These are phyloP conservation scores for Calonectria pauciramosa DNA, from an alignment of 2,329 filamentous ascomycete species.

Conservation along the genomic window DNA sequence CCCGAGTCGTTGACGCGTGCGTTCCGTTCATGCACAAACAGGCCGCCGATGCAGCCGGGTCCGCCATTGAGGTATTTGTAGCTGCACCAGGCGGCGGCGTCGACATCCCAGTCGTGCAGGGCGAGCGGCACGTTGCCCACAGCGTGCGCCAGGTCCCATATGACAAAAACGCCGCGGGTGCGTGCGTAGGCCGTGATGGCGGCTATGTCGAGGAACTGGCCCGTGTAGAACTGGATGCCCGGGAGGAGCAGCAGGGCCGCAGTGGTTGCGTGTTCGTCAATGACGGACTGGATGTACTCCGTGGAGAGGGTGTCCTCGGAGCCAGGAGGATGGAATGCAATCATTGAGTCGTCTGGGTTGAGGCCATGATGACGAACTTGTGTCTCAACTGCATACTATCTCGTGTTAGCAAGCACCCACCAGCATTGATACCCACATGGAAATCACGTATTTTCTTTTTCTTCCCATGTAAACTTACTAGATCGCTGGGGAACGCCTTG, in stretches of 20 bases:
- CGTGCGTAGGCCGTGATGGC: conserved; percentile 82
- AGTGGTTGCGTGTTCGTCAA: conserved; percentile 77
- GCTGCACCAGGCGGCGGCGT: conserved; percentile 89
- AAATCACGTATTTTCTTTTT: background rate
- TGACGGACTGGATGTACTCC: conserved; percentile 77
- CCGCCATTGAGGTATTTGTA: conserved; percentile 92
- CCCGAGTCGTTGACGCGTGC: conserved; percentile 61
- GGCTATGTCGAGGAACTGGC: conserved; percentile 84
- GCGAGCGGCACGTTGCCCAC: conserved; percentile 81
- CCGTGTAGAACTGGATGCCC: conserved; percentile 88
- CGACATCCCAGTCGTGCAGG: conserved; percentile 87
- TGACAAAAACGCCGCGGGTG: conserved; percentile 75
- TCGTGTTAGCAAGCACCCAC: background rate
- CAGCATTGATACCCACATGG: background rate
- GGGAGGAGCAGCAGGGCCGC: conserved; percentile 83
- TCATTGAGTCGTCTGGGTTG: conserved; percentile 74
- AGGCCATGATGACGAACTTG: conserved; percentile 79
- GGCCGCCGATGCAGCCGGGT: conserved; percentile 81
- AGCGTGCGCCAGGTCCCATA: conserved; percentile 88
- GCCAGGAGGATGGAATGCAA: conserved; percentile 74
- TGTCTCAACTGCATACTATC: conserved; percentile 81
- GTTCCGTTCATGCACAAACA: conserved; percentile 83
- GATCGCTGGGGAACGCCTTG: conserved; percentile 88
- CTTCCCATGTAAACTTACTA: conserved; percentile 59
- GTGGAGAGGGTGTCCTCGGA: conserved; percentile 71